Percentiles rank a stretch among this genome's conserved stretches.
Evolutionary conservation across 768 basidiomycete genomes (phyloP).

Genomic region (Rhizopogon vinicolor): DNA sequence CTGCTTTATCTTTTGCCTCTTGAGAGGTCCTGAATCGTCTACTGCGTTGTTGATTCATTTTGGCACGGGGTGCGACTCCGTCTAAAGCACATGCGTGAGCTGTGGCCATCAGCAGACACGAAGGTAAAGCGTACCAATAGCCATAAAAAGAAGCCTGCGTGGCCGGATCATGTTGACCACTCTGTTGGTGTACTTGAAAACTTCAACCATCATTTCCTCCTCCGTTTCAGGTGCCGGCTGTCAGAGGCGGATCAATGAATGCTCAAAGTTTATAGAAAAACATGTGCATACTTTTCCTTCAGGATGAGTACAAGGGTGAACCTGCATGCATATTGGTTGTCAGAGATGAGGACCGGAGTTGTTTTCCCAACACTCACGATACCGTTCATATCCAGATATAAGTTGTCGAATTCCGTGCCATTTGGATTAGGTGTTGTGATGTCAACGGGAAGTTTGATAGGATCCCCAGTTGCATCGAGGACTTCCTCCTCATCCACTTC

Average conservation of each 20-base stretch:
- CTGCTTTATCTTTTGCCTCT: slow-evolving; percentile 92
- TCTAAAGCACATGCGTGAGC: slow-evolving; percentile 43
- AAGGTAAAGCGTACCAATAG: slow-evolving; percentile 68
- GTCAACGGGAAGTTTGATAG: slow-evolving; percentile 71
- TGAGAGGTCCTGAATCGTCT: slow-evolving; percentile 93
- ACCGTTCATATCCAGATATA: slow-evolving; percentile 99
- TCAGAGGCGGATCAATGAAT: background rate
- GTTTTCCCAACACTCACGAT: slow-evolving; percentile 54
- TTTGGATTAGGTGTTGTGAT: slow-evolving; percentile 88
- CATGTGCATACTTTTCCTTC: slow-evolving; percentile 74
- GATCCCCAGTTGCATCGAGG: slow-evolving; percentile 60
- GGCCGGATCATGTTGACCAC: slow-evolving; percentile 97
- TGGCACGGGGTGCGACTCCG: slow-evolving; percentile 95
- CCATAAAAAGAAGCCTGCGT: slow-evolving; percentile 95
- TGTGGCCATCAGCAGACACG: background rate
- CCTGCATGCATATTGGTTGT: slow-evolving; percentile 36
- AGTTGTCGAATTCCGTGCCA: slow-evolving; percentile 89
- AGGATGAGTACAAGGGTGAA: slow-evolving; percentile 98
- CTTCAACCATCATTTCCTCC: slow-evolving; percentile 98
- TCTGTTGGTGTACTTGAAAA: slow-evolving; percentile 95
- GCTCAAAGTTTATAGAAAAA: background rate
- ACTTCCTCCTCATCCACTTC: slow-evolving; percentile 82
- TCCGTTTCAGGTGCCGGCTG: slow-evolving; percentile 96
- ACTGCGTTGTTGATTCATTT: slow-evolving; percentile 99
- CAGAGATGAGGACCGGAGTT: background rate